Conservation (phyloP, 345 rosid species). For the Salix viminalis region DNA sequence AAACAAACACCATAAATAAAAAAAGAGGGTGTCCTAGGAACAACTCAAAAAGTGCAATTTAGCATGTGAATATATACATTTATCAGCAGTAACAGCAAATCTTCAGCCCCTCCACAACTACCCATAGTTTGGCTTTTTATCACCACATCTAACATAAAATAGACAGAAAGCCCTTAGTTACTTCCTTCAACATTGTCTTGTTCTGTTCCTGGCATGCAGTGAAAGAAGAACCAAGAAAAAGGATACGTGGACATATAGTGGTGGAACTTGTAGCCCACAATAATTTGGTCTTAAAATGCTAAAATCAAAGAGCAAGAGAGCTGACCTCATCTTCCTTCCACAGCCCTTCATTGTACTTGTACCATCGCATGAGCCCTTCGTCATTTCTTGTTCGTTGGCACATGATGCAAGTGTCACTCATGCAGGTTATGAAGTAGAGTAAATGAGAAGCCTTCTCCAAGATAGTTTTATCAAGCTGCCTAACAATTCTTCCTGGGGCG, state of each 20-base stretch:
- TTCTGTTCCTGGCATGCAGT: conserved; percentile 7
- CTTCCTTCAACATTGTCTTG: neutral
- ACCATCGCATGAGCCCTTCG: conserved; percentile 86
- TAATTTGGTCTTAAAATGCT: conserved; percentile 3
- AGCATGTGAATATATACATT: neutral
- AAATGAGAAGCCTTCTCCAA: conserved; percentile 49
- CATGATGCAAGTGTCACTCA: conserved; percentile 58
- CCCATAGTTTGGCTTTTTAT: neutral
- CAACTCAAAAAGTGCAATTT: neutral
- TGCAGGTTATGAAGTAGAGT: conserved; percentile 56
- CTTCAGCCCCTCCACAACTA: neutral
- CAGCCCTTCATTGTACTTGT: conserved; percentile 69
- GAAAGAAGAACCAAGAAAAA: neutral
- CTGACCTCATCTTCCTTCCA: conserved; percentile 73
- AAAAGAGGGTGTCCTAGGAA: neutral
- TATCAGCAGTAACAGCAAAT: neutral
- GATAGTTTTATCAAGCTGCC: conserved; percentile 46
- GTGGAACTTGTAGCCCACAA: neutral
- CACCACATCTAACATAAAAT: neutral
- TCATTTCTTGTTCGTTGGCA: conserved; percentile 62
- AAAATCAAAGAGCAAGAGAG: conserved; percentile 48
- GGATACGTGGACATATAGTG: neutral
- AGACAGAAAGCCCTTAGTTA: neutral
- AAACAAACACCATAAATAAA: neutral
- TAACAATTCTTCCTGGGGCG: conserved; percentile 34